A percentile compares a stretch with the other conserved stretches of the same genome.
These are phyloP conservation scores for Mortierella sp. DNA, from an alignment of 371 early-diverging fungal genomes.

Conservation along the genomic window DNA sequence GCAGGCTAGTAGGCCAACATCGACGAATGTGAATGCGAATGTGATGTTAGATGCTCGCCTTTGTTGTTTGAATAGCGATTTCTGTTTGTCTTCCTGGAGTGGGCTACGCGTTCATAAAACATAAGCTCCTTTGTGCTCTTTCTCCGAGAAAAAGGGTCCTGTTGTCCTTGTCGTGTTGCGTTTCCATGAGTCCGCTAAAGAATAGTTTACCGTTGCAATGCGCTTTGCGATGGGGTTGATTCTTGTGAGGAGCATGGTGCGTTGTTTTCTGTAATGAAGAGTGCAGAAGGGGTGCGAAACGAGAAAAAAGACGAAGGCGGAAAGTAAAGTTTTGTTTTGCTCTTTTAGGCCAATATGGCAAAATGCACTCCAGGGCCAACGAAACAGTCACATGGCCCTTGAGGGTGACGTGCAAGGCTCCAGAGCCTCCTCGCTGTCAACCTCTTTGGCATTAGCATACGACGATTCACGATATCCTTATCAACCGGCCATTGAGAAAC, in stretches of 20 bases:
- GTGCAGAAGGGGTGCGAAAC: background rate
- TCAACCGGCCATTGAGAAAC: too few relatives aligned
- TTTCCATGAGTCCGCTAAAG: background rate
- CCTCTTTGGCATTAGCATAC: too few relatives aligned
- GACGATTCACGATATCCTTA: too few relatives aligned
- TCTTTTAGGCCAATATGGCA: background rate
- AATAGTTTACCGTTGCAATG: conserved; percentile 30
- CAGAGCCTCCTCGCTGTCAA: background rate
- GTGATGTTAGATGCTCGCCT: background rate
- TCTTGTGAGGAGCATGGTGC: conserved; percentile 40
- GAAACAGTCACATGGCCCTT: background rate
- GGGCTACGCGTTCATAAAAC: background rate
- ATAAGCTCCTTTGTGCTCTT: background rate
- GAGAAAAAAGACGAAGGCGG: background rate
- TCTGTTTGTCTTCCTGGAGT: too few relatives aligned
- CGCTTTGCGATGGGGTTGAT: conserved; percentile 46
- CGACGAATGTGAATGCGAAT: background rate
- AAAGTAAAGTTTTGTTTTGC: background rate
- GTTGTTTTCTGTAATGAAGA: background rate
- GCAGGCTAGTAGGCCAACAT: conserved; percentile 28
- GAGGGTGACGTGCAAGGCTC: background rate
- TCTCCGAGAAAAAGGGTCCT: too few relatives aligned
- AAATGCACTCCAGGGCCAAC: background rate
- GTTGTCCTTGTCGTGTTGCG: background rate
- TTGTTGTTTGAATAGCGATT: background rate